Evolutionary conservation across 495 filamentous ascomycete species (phyloP), one percentile per base, ranked within the genome.

Genomic region (Tuber brumale): DNA sequence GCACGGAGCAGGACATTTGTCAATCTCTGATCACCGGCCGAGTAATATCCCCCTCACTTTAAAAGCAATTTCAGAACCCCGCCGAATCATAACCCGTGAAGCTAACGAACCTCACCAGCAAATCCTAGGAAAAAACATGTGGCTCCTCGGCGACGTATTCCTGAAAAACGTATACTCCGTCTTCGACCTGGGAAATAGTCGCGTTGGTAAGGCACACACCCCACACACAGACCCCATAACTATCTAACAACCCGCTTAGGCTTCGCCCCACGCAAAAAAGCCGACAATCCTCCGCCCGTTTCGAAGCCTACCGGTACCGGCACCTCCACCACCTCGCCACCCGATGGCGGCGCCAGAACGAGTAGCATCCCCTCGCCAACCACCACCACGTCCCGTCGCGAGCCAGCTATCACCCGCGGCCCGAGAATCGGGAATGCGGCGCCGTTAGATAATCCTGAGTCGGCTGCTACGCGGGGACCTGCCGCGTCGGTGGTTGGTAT

Each of bases 161-260:
- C 83, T 97, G 75, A 97, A 96, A 85, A 95, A 96, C 77, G 93
- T 96, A n/a, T 95, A 95, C 84, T 85, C 88, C 37, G 90, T 95
- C 35, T 96, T 96, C 80, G 93, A 97, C 82, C 88, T 87, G 51
- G 92, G 89, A 43, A 80, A 88, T 74, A 85, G 77, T 48, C 87
- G 85, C 73, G 86, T 91, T 77, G 89, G 88, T 86, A 66, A 66
- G 9, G 37, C 37, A 48, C 18, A 51, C n/a, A 27, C 23, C 48
- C 48, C 48, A 1, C 23, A 1, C 23, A 21, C 19, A 21, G 2
- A n/a, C 23, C 48, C 48, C 23, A 21, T 18, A 45, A 45, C 4
- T 57, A n/a, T 14, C 51, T 61, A 61, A 61, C 14, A 16, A 27
- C 23, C n/a, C 46, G 3, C 12, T 31, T 16, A 61, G 51, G 51